These are phyloP conservation scores for Coniochaeta sp. DNA, from an alignment of 2,329 filamentous ascomycete species.

Conservation along the genomic window DNA sequence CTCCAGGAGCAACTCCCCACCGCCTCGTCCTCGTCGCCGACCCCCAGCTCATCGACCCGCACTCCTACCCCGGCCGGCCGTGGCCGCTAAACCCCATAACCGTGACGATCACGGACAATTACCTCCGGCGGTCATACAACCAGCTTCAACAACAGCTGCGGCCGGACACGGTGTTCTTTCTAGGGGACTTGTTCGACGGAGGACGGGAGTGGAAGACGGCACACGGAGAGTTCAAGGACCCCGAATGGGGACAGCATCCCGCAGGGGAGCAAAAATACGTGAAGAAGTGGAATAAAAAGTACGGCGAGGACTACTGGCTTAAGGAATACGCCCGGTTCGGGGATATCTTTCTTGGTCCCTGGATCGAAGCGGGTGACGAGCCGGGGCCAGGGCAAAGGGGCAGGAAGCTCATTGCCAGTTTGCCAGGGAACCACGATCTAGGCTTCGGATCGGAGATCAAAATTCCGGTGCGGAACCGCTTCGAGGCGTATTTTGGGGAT, in stretches of 20 bases:
- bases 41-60: constrained; percentile 85
- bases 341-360: constrained; percentile 72
- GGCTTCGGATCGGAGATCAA: constrained; percentile 86
- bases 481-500: constrained; percentile 82
- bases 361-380: constrained; percentile 47
- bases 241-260: constrained; percentile 48
- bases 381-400: constrained; percentile 55
- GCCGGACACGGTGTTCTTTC: constrained; percentile 85
- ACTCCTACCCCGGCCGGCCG: constrained; percentile 82
- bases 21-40: constrained; percentile 80
- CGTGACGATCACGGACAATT: constrained; percentile 71
- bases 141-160: constrained; percentile 65
- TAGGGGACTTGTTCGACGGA: constrained; percentile 93
- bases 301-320: constrained; percentile 78
- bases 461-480: constrained; percentile 69
- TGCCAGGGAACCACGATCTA: constrained; percentile 93
- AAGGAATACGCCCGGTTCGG: constrained; percentile 79
- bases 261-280: constrained; percentile 44
- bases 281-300: constrained; percentile 64
- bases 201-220: constrained; percentile 87
- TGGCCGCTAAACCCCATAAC: constrained; percentile 50
- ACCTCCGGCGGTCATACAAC: constrained; percentile 76
- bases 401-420: constrained; percentile 70
- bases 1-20: constrained; percentile 69
- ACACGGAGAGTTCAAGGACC: constrained; percentile 50